These are phyloP conservation scores for Penicillium maclennaniae DNA, from an alignment of 495 filamentous ascomycete genomes.

Conservation along the genomic window DNA sequence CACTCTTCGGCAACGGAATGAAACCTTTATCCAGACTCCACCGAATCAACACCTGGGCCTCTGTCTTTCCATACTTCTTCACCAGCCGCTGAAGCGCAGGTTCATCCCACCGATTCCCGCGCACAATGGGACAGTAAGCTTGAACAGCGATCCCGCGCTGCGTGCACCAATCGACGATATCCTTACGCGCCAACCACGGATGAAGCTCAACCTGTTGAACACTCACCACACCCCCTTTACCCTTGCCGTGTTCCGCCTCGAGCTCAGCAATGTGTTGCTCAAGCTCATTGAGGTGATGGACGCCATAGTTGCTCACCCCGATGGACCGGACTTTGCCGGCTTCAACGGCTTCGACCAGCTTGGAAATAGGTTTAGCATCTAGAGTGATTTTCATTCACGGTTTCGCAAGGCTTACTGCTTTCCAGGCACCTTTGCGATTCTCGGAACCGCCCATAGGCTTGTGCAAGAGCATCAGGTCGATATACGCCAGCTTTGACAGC, in stretches of 20 bases:
- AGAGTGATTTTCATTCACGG: too few species aligned
- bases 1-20: constrained; percentile 74
- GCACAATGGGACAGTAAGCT: constrained; percentile 62
- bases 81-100: constrained; percentile 46
- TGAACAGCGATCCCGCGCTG: constrained; percentile 55
- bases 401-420: constrained; percentile 30
- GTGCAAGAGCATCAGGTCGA: constrained; percentile 66
- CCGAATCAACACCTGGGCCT: constrained; percentile 59
- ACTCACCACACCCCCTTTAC: constrained; percentile 47
- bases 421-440: constrained; percentile 59
- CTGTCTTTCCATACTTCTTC: constrained; percentile 55
- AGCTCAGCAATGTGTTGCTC: constrained; percentile 17
- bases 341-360: constrained; percentile 59
- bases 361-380: not conserved
- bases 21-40: constrained; percentile 55
- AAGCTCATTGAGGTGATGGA: constrained; percentile 64
- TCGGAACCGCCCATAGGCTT: constrained; percentile 60
- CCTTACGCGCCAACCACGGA: constrained; percentile 61
- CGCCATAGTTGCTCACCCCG: constrained; percentile 66
- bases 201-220: constrained; percentile 71
- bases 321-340: constrained; percentile 56
- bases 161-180: constrained; percentile 53
- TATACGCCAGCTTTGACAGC: constrained; percentile 53
- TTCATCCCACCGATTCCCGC: constrained; percentile 54
- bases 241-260: constrained; percentile 25